Evolutionary conservation across 306 rosid genomes (phyloP).

Genomic region (Begonia fuchsioides): DNA sequence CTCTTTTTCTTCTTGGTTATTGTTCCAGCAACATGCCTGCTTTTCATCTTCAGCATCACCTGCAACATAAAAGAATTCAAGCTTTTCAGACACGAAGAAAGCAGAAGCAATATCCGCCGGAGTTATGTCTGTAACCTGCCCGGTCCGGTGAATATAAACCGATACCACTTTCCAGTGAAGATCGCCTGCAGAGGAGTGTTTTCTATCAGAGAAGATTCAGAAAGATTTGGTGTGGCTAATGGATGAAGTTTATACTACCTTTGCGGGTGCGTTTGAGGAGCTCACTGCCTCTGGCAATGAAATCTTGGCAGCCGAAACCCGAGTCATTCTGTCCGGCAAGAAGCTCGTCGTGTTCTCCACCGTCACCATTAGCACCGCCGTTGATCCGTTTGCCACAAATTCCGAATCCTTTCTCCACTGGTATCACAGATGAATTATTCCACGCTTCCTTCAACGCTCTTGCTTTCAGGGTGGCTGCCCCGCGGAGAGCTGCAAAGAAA

Average conservation of each 20-base stretch:
- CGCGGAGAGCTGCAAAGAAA: constrained; percentile 55
- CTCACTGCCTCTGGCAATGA: constrained; percentile 76
- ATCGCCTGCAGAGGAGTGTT: constrained; percentile 40
- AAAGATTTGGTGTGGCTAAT: background rate
- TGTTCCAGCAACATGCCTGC: constrained; percentile 79
- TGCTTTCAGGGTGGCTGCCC: constrained; percentile 79
- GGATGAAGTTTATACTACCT: constrained; percentile 20
- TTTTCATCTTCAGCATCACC: constrained; percentile 96
- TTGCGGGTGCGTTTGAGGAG: constrained; percentile 90
- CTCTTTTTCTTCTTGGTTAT: constrained; percentile 92
- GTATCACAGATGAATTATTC: constrained; percentile 72
- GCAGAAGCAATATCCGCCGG: background rate
- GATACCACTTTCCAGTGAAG: constrained; percentile 95
- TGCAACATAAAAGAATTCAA: constrained; percentile 9
- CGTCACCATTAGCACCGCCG: constrained; percentile 23
- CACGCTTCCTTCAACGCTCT: constrained; percentile 76
- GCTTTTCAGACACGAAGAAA: background rate
- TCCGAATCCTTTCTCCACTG: constrained; percentile 52
- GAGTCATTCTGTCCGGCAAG: constrained; percentile 26
- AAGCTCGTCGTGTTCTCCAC: constrained; percentile 40
- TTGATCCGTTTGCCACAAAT: constrained; percentile 30
- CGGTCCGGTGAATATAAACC: constrained; percentile 68
- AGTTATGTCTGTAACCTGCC: constrained; percentile 35
- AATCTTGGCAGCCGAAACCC: constrained; percentile 39
- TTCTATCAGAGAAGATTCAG: background rate